Evolutionary conservation across 2,329 filamentous ascomycete genomes (phyloP), one percentile per base, ranked within the genome.

Genomic region (Dactylellina cionopaga): DNA sequence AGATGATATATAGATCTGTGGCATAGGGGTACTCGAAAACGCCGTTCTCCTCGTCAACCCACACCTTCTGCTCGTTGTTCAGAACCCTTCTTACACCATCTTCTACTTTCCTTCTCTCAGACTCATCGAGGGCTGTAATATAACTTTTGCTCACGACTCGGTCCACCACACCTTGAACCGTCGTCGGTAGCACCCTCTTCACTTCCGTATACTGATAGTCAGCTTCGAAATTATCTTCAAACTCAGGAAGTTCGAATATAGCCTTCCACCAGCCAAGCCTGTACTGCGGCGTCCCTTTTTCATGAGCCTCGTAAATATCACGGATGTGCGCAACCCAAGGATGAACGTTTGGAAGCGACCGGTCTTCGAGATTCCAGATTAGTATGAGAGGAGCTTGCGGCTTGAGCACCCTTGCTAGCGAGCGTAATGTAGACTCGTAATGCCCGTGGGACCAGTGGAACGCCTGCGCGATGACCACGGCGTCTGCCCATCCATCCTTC

Each of bases 361-460:
- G 35, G 24, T 74, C 69, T 25, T 74, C 69, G 0, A 74, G 44
- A 25, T 74, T 74, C 69, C 69, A 74, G 5, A 74, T 37, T 2
- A 74, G 25, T 11, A 74, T 51, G 10, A 74, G 24, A 10, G 54
- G 56, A 9, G 54, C 69, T 1, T 37, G 24, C 0, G 46, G 60
- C 4, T 41, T 43, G 19, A 74, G 17, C 0, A 68, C 63, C 10
- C 69, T 17, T 10, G 46, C 27, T 10, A 74, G 15, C 3, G 47
- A 46, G 1, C 13, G n/a, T 7, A 68, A 15, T 3, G 69, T 59
- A 2, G 56, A 35, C 13, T 33, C 46, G 24, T 74, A 74, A 24
- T 74, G 47, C n/a, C 51, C 51, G 15, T 74, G 62, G 22, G 69
- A 49, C 69, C 69, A 74, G 31, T 74, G 69, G 41, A 74, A 74